phyloP scores from a whole-genome alignment of 2,329 filamentous ascomycete genomes.

The Fusarium illudens region DNA sequence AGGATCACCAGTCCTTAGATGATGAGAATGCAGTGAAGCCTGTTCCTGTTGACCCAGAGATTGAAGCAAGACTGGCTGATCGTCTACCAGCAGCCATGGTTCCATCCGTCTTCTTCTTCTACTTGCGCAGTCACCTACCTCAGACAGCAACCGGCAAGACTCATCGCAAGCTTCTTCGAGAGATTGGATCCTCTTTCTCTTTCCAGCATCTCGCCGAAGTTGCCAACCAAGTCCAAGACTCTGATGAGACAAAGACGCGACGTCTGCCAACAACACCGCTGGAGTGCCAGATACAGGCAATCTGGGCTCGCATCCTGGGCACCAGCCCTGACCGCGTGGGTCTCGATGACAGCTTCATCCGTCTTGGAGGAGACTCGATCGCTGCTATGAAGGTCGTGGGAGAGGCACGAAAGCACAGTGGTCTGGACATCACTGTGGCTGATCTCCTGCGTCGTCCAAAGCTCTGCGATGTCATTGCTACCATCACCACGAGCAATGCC shows the following conservation, averaged over 20 bases:
- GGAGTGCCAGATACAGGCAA: conserved; percentile 41
- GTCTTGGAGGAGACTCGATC: conserved; percentile 60
- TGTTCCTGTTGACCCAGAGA: not conserved
- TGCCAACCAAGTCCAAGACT: not conserved
- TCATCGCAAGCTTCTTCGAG: conserved; percentile 19
- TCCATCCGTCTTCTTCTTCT: conserved; percentile 18
- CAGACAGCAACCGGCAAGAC: conserved; percentile 26
- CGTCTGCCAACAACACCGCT: conserved; percentile 5
- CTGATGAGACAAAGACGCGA: not conserved
- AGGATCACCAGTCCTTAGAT: not conserved
- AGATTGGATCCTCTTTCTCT: conserved; percentile 14
- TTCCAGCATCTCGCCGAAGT: conserved; percentile 51
- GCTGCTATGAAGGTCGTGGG: conserved; percentile 57
- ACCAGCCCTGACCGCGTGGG: conserved; percentile 47
- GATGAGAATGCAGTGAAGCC: not conserved
- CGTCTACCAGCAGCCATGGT: conserved; percentile 30
- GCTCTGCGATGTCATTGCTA: not conserved
- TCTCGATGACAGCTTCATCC: conserved; percentile 58
- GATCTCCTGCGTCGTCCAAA: conserved; percentile 21
- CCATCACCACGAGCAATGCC: not conserved
- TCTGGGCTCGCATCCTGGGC: conserved; percentile 51
- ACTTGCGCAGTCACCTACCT: conserved; percentile 10
- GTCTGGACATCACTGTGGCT: conserved; percentile 11
- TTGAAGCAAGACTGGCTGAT: not conserved
- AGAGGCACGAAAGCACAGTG: conserved; percentile 2